phyloP scores from a whole-genome alignment of 768 basidiomycete genomes.

The Boletus patriciae region DNA sequence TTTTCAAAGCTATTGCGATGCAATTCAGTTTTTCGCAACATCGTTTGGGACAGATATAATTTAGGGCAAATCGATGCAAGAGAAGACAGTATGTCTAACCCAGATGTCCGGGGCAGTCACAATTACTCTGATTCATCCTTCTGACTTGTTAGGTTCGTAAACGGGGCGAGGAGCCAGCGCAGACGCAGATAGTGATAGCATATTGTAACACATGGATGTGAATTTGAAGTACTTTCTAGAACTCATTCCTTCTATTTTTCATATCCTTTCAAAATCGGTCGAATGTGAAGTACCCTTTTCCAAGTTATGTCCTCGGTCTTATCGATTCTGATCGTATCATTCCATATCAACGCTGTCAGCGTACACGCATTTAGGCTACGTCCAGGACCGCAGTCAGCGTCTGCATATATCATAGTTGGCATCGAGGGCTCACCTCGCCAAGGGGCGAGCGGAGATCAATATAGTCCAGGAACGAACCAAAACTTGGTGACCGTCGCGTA shows the following conservation, averaged over 20 bases:
- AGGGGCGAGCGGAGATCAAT: slow-evolving; percentile 23
- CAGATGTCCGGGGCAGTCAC: no score
- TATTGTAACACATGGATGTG: background rate
- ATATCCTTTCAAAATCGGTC: no score
- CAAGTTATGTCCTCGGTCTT: no score
- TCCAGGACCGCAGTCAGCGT: background rate
- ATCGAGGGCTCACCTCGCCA: background rate
- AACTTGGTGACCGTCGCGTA: slow-evolving; percentile 46
- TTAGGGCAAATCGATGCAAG: no score
- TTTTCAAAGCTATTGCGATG: no score
- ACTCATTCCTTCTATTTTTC: no score
- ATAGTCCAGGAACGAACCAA: slow-evolving; percentile 52
- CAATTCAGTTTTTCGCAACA: no score
- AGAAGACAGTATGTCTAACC: no score
- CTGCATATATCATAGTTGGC: no score
- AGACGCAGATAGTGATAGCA: background rate
- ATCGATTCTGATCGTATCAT: background rate
- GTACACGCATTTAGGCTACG: background rate
- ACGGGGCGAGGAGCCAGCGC: background rate
- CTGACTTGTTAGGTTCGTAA: no score
- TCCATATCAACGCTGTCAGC: background rate
- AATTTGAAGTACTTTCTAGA: background rate
- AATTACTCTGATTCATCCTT: no score
- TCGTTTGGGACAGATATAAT: no score
- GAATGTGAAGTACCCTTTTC: background rate